Evolutionary conservation across 257 asterid species (phyloP), one percentile per base, ranked within the genome.

Genomic region (Agastache rugosa): DNA sequence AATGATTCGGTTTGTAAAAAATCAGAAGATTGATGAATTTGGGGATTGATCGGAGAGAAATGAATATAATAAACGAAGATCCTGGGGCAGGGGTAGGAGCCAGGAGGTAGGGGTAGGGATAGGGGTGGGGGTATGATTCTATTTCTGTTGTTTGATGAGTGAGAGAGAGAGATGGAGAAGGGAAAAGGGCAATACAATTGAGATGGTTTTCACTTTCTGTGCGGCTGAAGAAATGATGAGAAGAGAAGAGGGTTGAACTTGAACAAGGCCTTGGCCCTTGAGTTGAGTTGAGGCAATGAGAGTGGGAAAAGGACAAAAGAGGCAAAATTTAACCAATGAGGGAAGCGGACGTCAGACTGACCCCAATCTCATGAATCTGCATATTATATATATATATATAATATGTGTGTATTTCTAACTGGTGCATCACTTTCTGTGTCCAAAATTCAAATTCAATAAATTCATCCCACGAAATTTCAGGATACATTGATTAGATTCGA

Each of bases 31-130:
- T 54, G 58, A 45, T 19, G 53, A 27, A 47, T 71, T 51, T 9
- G 31, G 31, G 47, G 60, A 29, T 10, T 73, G 82, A 66, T 67
- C 72, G 72, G 51, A 17, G 75, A 19, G 67, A 10, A 17, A 58
- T 17, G 63, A 70, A 72, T 45, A 42, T 20, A 73, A 71, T 77
- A 70, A 63, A 41, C 51, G 62, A 61, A 50, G 77, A 77, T 64
- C 81, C 58, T 44, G 15, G 55, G 50, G 72, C 5, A 17, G 48
- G 67, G 27, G 45, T 10, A 0, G 48, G 67, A 16, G 42, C 7
- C 0, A 3, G 55, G 29, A 35, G 51, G 53, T 59, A 31, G 39
- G 41, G 69, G 11, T 37, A 51, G 55, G 67, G 61, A 8, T 23
- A 11, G 55, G 27, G 45, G 42, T 0, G 19, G 23, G 65, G 19